A percentile compares a stretch with the other conserved stretches of the same genome.
These are phyloP conservation scores for Pluteus cervinus DNA, from an alignment of 768 basidiomycete genomes.

Conservation along the genomic window DNA sequence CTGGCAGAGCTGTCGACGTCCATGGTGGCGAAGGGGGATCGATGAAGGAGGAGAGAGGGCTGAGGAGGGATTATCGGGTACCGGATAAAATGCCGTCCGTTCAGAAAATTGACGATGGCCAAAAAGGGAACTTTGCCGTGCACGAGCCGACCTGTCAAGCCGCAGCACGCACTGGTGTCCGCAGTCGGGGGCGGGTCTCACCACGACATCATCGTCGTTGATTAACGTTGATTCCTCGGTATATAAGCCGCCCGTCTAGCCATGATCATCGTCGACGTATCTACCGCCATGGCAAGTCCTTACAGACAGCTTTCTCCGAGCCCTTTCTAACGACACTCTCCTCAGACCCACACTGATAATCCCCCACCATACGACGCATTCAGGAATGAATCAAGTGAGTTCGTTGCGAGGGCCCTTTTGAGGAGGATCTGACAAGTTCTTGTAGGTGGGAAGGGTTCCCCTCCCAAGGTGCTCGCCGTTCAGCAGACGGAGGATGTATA, in stretches of 20 bases:
- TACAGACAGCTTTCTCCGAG: neutral
- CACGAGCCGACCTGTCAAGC: too few species aligned
- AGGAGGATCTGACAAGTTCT: too few species aligned
- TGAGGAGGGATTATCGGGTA: too few species aligned
- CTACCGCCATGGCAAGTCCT: slow-evolving; percentile 7
- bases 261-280: slow-evolving; percentile 6
- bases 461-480: too few species aligned
- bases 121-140: too few species aligned
- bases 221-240: neutral
- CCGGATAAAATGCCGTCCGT: too few species aligned
- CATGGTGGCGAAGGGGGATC: slow-evolving; percentile 14
- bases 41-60: slow-evolving; percentile 15
- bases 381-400: too few species aligned
- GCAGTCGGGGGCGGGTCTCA: slow-evolving; percentile 5
- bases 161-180: slow-evolving; percentile 8
- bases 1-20: slow-evolving; percentile 23
- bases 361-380: slow-evolving; percentile 15
- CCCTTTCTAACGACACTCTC: neutral
- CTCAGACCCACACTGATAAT: slow-evolving; percentile 4
- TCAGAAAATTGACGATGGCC: too few species aligned
- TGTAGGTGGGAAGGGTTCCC: too few species aligned
- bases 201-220: neutral
- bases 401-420: too few species aligned
- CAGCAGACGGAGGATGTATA: too few species aligned
- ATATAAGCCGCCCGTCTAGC: neutral